phyloP scores from a whole-genome alignment of 768 basidiomycete species.

The Naganishia onofrii region DNA sequence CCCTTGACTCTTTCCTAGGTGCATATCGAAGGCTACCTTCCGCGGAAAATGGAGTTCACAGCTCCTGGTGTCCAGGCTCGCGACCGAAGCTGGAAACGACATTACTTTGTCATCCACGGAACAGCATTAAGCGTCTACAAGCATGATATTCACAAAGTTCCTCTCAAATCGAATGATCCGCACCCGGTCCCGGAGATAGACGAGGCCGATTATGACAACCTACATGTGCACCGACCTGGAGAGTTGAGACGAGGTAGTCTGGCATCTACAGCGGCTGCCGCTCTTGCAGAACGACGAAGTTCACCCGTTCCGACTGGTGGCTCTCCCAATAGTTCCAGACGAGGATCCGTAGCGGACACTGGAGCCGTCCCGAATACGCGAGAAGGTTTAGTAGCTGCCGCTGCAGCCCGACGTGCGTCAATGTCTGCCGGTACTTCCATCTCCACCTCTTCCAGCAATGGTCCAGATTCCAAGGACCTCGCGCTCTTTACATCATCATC shows the following conservation, averaged over 20 bases:
- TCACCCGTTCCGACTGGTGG: constrained; percentile 22
- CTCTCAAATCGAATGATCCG: constrained; percentile 38
- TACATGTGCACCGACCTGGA: constrained; percentile 51
- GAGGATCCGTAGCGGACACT: constrained; percentile 22
- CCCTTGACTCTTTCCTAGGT: constrained; percentile 51
- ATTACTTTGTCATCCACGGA: constrained; percentile 85
- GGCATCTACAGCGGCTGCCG: constrained; percentile 8
- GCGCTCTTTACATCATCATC: constrained; percentile 31
- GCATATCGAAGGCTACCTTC: constrained; percentile 74
- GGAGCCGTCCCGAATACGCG: background rate
- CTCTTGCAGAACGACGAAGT: constrained; percentile 27
- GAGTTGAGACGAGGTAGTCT: constrained; percentile 33
- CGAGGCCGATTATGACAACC: constrained; percentile 43
- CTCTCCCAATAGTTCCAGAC: background rate
- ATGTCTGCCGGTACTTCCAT: constrained; percentile 13
- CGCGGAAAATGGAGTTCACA: constrained; percentile 89
- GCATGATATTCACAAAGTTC: constrained; percentile 53
- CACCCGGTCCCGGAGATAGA: constrained; percentile 39
- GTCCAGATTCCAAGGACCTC: constrained; percentile 34
- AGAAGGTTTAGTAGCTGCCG: constrained; percentile 9
- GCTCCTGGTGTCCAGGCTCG: constrained; percentile 78
- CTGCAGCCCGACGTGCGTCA: constrained; percentile 33
- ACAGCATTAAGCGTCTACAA: constrained; percentile 72
- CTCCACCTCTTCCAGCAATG: constrained; percentile 1
- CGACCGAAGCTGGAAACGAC: constrained; percentile 87